Percentiles rank a stretch among this genome's conserved stretches.
Evolutionary conservation across 129 eudicot species (phyloP).

Genomic region (Sambucus nigra): DNA sequence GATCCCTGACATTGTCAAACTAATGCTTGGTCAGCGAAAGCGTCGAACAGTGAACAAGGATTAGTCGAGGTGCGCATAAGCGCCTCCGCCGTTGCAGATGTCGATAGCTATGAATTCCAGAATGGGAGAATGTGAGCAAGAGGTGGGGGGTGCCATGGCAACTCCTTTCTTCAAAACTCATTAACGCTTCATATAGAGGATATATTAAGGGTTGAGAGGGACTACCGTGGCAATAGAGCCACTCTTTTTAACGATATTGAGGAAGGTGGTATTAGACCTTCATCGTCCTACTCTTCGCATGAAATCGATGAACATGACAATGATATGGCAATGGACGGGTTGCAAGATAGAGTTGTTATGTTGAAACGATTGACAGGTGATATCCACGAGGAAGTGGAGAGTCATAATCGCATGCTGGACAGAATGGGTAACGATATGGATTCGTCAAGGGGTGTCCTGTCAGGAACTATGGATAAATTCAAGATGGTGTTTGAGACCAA

Average conservation of each 20-base stretch:
- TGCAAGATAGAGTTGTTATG: constrained; percentile 82
- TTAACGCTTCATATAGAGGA: too few relatives aligned
- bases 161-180: too few relatives aligned
- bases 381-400: constrained; percentile 75
- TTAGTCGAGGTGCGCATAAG: too few relatives aligned
- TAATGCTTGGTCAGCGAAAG: too few relatives aligned
- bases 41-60: too few relatives aligned
- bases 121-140: too few relatives aligned
- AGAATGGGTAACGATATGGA: constrained; percentile 99
- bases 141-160: too few relatives aligned
- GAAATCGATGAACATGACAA: constrained; percentile 96
- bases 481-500: constrained; percentile 93
- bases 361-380: constrained; percentile 93
- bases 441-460: constrained; percentile 67
- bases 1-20: too few relatives aligned
- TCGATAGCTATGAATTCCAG: too few relatives aligned
- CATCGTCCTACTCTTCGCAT: constrained; percentile 76
- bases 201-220: too few relatives aligned
- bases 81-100: too few relatives aligned
- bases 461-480: constrained; percentile 97
- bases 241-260: constrained; percentile 90
- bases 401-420: constrained; percentile 88
- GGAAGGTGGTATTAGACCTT: constrained; percentile 86
- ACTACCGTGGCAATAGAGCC: constrained; percentile 51
- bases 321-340: constrained; percentile 71